Conservation (phyloP, 2,329 filamentous ascomycete species). For the Penicillium sp. region DNA sequence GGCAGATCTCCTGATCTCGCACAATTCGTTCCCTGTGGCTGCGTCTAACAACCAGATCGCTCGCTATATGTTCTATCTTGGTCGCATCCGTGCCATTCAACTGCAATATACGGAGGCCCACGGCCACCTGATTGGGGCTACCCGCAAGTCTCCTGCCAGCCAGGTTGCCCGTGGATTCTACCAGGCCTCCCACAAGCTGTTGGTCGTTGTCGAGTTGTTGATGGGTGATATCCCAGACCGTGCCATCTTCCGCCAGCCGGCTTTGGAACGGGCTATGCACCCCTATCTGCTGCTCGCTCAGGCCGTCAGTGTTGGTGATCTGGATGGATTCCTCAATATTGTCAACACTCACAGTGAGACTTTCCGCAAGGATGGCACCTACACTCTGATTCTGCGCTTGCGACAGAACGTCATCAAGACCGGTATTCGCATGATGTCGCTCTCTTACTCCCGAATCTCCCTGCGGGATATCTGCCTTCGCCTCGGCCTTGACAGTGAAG, state of each 20-base stretch:
- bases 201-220: constrained; percentile 90
- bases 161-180: constrained; percentile 89
- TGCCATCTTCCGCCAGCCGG: constrained; percentile 84
- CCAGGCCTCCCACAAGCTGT: constrained; percentile 92
- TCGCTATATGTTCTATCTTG: constrained; percentile 94
- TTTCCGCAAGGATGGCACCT: constrained; percentile 91
- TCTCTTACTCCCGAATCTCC: constrained; percentile 96
- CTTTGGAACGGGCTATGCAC: constrained; percentile 79
- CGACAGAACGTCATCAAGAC: constrained; percentile 99
- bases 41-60: constrained; percentile 98
- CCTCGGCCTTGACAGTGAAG: constrained; percentile 86
- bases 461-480: constrained; percentile 96
- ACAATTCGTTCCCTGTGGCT: constrained; percentile 90
- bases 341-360: constrained; percentile 76
- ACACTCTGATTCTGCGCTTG: constrained; percentile 88
- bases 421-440: constrained; percentile 96
- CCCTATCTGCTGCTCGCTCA: constrained; percentile 94
- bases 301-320: constrained; percentile 91
- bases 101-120: constrained; percentile 96
- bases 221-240: constrained; percentile 99
- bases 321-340: constrained; percentile 85
- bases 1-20: constrained; percentile 89
- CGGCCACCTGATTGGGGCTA: constrained; percentile 86
- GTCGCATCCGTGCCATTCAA: constrained; percentile 93
- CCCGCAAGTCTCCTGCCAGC: constrained; percentile 88